A percentile compares a stretch with the other conserved stretches of the same genome.
Conservation (phyloP, 1,284 basidiomycete species). For the Microstroma glucosiphilum region DNA sequence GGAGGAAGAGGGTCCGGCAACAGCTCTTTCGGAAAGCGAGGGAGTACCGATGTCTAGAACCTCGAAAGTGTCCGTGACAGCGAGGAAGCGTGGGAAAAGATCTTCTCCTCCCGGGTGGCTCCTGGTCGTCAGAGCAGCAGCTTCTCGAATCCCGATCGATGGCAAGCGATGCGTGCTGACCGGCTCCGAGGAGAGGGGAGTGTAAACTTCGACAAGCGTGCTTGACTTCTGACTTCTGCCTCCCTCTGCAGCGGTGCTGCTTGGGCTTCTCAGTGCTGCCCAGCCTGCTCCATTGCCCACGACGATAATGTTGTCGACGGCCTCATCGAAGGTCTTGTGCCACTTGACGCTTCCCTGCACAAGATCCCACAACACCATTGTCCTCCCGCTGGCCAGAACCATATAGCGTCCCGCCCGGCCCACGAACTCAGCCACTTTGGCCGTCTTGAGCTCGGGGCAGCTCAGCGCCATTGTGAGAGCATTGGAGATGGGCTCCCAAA, state of each 20-base stretch:
- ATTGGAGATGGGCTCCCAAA: conserved; percentile 71
- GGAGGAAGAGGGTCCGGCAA: conserved; percentile 23
- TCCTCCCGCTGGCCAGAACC: conserved; percentile 18
- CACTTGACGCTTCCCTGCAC: conserved; percentile 29
- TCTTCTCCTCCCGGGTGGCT: background rate
- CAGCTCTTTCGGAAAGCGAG: conserved; percentile 7
- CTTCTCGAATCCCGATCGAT: conserved; percentile 9
- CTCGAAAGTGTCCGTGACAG: conserved; percentile 28
- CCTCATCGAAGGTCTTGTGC: conserved; percentile 7
- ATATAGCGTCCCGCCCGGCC: conserved; percentile 32
- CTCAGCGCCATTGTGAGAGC: conserved; percentile 62
- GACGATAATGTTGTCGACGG: background rate
- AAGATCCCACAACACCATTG: conserved; percentile 42
- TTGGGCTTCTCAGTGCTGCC: background rate
- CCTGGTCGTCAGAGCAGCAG: background rate
- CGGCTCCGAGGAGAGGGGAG: background rate
- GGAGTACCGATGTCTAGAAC: conserved; percentile 22
- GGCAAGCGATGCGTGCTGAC: background rate
- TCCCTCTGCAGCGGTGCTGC: background rate
- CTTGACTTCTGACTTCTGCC: background rate
- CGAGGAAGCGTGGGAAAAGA: conserved; percentile 23
- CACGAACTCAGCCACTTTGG: conserved; percentile 21
- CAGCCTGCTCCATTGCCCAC: background rate
- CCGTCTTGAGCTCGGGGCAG: conserved; percentile 26
- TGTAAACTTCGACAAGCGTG: conserved; percentile 6